Base-by-base conservation (phyloP, 768 basidiomycete species). In the Porphyrellus cyaneotinctus region DNA sequence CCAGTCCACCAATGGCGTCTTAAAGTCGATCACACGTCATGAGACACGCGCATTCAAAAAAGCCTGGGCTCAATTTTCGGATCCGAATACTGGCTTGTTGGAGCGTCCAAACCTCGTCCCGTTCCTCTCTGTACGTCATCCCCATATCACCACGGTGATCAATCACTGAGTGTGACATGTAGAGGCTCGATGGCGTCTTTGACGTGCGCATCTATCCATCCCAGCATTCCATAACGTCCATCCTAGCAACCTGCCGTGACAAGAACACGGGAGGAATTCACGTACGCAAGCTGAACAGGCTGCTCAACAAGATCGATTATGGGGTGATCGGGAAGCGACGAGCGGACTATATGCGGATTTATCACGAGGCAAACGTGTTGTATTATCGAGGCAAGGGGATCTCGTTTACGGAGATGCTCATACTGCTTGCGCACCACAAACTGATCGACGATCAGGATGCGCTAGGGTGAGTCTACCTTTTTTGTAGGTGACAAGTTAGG, bases 41-140 rank as follows among this genome's bases (percentile, higher is more conserved):
- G 87, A 97, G 65, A 95, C 97, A 84, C 84, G 95, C 31, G 75
- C 84, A 2, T 97, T 93, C 80, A 98, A 98, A 75, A 91, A 92
- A 64, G 79, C 89, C 3, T 98, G 95, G 95, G 85, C 87, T 3
- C 81, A 86, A 64, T 91, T 85, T 64, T 85, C 94, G 22, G 82
- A 87, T 52, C 76, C 81, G 10, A 82, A 85, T 50, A 92, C 87
- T 0, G 91, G 92, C 1, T 84, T 86, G 63, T 74, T 98, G 36
- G 82, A 85, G 54, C 83, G 84, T 2, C 71, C 72, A 24, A 78
- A 78, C 31, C 85, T 95, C 55, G 83, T 85, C 15, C 77, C 78
- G 6, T 97, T 97, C 76, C 88, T 97, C 48, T 75, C 78, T 3
- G 95, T 97, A 60, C 62, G 91, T 77, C 20, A 0, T 48, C 6